A percentile compares a stretch with the other conserved stretches of the same genome.
These are phyloP conservation scores for Podaxis sp. DNA, from an alignment of 768 basidiomycete genomes.

Conservation along the genomic window DNA sequence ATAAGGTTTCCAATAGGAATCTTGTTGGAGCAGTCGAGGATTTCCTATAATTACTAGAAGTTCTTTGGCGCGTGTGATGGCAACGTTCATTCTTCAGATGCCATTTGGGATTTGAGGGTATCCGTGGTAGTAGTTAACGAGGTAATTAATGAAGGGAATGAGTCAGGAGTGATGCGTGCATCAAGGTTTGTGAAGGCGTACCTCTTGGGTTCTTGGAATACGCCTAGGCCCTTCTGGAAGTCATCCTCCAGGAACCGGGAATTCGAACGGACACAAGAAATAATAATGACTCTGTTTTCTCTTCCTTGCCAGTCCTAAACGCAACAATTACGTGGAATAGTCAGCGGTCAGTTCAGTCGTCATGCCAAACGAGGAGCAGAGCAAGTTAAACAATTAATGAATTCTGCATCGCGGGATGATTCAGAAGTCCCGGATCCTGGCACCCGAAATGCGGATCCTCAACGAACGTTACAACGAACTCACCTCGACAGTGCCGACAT, in stretches of 20 bases:
- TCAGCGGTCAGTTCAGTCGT: background rate
- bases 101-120: background rate
- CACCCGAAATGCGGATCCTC: background rate
- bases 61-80: slow-evolving; percentile 54
- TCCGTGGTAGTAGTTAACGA: background rate
- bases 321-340: background rate
- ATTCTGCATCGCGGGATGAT: background rate
- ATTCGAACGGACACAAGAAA: slow-evolving; percentile 49
- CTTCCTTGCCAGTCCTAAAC: slow-evolving; percentile 49
- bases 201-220: slow-evolving; percentile 49
- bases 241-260: slow-evolving; percentile 49
- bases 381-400: background rate
- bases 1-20: slow-evolving; percentile 53
- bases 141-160: background rate
- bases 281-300: slow-evolving; percentile 49
- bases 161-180: background rate
- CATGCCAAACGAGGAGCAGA: slow-evolving; percentile 7
- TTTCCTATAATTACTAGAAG: slow-evolving; percentile 52
- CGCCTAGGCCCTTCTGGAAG: slow-evolving; percentile 41
- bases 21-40: slow-evolving; percentile 37
- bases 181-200: slow-evolving; percentile 17
- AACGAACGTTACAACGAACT: slow-evolving; percentile 9
- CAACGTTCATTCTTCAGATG: slow-evolving; percentile 48
- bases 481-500: slow-evolving; percentile 55
- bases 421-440: background rate